phyloP scores from a whole-genome alignment of 2,329 filamentous ascomycete species.

The Colletotrichum horii region DNA sequence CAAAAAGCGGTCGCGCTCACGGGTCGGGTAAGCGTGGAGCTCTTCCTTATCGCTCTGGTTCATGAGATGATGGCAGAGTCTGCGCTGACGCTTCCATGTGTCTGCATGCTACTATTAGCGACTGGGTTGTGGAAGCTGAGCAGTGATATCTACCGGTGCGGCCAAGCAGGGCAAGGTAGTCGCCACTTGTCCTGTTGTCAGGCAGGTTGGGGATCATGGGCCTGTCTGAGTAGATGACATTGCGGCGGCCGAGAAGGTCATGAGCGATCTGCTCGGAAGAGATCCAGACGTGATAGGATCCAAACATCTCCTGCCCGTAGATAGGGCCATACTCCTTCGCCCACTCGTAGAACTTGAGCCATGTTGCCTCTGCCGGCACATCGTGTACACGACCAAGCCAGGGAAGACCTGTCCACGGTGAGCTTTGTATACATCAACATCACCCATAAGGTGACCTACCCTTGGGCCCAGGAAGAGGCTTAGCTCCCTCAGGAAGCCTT shows the following conservation, averaged over 20 bases:
- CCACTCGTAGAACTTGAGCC: slow-evolving; percentile 56
- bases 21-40: slow-evolving; percentile 46
- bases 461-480: slow-evolving; percentile 33
- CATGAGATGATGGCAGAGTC: slow-evolving; percentile 50
- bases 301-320: slow-evolving; percentile 51
- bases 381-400: slow-evolving; percentile 51
- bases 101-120: slow-evolving; percentile 31
- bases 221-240: slow-evolving; percentile 51
- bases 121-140: too few species aligned
- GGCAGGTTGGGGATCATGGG: slow-evolving; percentile 52
- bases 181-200: slow-evolving; percentile 50
- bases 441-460: slow-evolving; percentile 20
- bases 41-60: slow-evolving; percentile 36
- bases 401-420: slow-evolving; percentile 38
- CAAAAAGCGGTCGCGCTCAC: slow-evolving; percentile 51
- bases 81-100: slow-evolving; percentile 54
- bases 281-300: slow-evolving; percentile 52
- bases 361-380: slow-evolving; percentile 43
- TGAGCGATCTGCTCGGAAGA: slow-evolving; percentile 49
- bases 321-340: slow-evolving; percentile 50
- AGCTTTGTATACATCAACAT: neutral
- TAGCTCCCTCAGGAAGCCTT: slow-evolving; percentile 29
- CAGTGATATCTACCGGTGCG: slow-evolving; percentile 37
- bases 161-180: slow-evolving; percentile 51
- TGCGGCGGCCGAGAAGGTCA: slow-evolving; percentile 47